Conservation (phyloP, 1,139 yeast genomes). For the Petasospora rhodanensis region DNA sequence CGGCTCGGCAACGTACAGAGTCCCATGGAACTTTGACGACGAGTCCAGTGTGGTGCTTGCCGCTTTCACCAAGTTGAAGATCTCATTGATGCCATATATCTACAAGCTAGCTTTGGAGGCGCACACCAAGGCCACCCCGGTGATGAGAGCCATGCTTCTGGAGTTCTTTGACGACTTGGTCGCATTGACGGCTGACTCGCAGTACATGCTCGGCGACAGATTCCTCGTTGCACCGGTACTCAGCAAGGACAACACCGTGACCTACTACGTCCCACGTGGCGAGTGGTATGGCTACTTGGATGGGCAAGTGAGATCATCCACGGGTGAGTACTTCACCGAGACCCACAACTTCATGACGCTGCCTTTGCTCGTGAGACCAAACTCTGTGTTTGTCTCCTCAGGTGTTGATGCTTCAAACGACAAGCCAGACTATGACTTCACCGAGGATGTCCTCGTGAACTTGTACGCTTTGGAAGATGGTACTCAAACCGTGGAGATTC, state of each 20-base stretch:
- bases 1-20: conserved; percentile 20
- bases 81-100: conserved; percentile 21
- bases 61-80: conserved; percentile 18
- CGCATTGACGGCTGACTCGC: conserved; percentile 14
- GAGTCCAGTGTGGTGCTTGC: conserved; percentile 18
- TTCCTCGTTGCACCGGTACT: conserved; percentile 19
- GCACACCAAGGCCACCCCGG: conserved; percentile 15
- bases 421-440: conserved; percentile 19
- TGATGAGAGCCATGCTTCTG: conserved; percentile 17
- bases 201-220: conserved; percentile 19
- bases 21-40: conserved; percentile 23
- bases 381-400: conserved; percentile 16
- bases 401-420: conserved; percentile 15
- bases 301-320: conserved; percentile 17
- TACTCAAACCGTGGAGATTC: conserved; percentile 15
- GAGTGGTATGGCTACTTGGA: conserved; percentile 22
- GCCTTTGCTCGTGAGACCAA: conserved; percentile 18
- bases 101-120: conserved; percentile 19
- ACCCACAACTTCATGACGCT: conserved; percentile 16
- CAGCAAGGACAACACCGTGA: conserved; percentile 13
- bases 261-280: conserved; percentile 20
- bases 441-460: conserved; percentile 18
- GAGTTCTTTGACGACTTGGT: conserved; percentile 15
- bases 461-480: conserved; percentile 17
- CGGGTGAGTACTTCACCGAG: conserved; percentile 17